phyloP scores from a whole-genome alignment of 257 asterid genomes.

The Solanum peruvianum region DNA sequence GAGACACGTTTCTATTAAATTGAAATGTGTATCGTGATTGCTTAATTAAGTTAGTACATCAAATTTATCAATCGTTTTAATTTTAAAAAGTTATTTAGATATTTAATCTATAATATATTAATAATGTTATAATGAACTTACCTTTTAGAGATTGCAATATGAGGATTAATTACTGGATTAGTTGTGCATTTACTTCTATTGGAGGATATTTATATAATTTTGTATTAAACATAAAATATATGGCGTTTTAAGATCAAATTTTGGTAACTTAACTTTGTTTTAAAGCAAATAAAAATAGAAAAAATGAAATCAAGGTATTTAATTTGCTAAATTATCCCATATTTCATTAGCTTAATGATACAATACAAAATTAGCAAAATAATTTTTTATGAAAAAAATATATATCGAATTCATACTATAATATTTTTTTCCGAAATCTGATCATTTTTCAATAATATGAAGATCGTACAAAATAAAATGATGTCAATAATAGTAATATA shows the following conservation, averaged over 20 bases:
- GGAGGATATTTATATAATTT: background rate
- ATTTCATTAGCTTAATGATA: background rate
- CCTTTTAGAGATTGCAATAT: background rate
- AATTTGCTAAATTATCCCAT: background rate
- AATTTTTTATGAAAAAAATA: background rate
- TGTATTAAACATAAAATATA: background rate
- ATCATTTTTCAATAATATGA: background rate
- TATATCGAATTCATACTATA: background rate
- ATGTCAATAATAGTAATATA: background rate
- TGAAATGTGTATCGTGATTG: background rate
- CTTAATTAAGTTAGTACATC: background rate
- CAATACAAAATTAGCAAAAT: background rate
- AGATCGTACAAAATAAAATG: too few relatives aligned
- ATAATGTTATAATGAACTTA: background rate
- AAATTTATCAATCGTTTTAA: too few relatives aligned
- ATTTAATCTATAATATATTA: too few relatives aligned
- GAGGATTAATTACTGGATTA: background rate
- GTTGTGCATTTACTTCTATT: background rate
- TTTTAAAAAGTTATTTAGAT: too few relatives aligned
- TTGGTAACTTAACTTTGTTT: background rate
- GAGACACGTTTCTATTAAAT: background rate
- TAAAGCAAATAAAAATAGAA: background rate
- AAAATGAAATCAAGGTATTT: background rate
- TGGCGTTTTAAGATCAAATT: background rate
- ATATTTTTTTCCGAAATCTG: background rate